phyloP scores from a whole-genome alignment of 257 asterid species.

The Leonotis leonurus region DNA sequence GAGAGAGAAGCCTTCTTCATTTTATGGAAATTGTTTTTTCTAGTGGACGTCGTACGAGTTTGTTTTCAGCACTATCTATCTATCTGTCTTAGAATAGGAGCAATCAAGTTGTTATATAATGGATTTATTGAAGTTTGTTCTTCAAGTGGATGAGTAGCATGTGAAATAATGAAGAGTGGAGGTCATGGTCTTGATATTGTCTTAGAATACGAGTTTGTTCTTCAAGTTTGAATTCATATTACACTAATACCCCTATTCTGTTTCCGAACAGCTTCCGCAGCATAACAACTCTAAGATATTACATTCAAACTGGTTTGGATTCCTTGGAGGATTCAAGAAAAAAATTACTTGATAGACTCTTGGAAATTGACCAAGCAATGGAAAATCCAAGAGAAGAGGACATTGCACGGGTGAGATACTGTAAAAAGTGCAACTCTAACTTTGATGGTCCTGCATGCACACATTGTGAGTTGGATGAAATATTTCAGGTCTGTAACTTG shows the following conservation, averaged over 20 bases:
- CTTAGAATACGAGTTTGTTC: too few relatives aligned
- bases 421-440: constrained; percentile 65
- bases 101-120: too few relatives aligned
- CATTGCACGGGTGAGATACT: constrained; percentile 67
- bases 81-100: too few relatives aligned
- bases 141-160: too few relatives aligned
- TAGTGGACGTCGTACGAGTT: too few relatives aligned
- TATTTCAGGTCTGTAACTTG: constrained; percentile 66
- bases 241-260: constrained; percentile 11
- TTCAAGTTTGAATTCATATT: constrained; percentile 8
- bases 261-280: constrained; percentile 65
- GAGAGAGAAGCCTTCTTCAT: too few relatives aligned
- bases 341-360: constrained; percentile 60
- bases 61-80: too few relatives aligned
- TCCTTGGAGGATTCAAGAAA: constrained; percentile 71
- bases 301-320: constrained; percentile 83
- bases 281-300: constrained; percentile 58
- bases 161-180: too few relatives aligned
- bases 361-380: constrained; percentile 78
- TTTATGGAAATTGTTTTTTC: too few relatives aligned
- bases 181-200: too few relatives aligned
- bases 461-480: constrained; percentile 90
- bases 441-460: constrained; percentile 79
- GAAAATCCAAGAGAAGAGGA: constrained; percentile 80
- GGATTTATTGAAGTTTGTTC: too few relatives aligned